Conservation (phyloP, 2,329 filamentous ascomycete species). For the Stachybotrys chlorohalonatus region DNA sequence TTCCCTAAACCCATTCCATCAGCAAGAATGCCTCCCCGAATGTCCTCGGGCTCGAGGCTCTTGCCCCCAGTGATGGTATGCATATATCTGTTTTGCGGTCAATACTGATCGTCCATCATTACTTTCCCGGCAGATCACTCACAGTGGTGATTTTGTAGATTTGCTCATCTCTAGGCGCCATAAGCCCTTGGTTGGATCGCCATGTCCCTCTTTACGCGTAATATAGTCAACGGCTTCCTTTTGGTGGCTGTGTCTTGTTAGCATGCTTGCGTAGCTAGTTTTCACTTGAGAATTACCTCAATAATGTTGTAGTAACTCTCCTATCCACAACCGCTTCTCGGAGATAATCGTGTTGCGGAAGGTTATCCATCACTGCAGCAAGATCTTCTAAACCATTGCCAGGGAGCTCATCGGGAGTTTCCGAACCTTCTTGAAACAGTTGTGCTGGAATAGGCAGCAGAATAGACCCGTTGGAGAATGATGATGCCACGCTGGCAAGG, state of each 20-base stretch:
- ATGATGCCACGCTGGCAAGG: not conserved
- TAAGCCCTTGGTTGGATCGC: not conserved
- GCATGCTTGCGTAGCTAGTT: not conserved
- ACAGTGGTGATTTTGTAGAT: not conserved
- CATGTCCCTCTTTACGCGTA: not conserved
- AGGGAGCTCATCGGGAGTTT: not conserved
- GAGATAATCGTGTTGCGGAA: not conserved
- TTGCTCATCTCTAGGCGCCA: not conserved
- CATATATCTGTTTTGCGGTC: not conserved
- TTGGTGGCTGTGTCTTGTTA: not conserved
- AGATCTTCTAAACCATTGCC: not conserved
- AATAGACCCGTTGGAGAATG: not conserved
- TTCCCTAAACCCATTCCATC: not conserved
- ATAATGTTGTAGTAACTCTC: not conserved
- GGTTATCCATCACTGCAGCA: not conserved
- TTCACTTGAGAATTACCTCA: not conserved
- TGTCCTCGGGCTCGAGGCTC: not conserved
- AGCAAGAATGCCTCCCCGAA: not conserved
- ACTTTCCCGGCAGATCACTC: not conserved
- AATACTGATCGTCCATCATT: not conserved
- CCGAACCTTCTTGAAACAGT: not conserved
- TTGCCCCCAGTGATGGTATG: not conserved
- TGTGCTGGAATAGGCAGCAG: not conserved
- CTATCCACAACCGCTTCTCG: not conserved
- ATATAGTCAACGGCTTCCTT: conserved; percentile 1